Evolutionary conservation across 176 grass and related monocot species (phyloP), one percentile per base, ranked within the genome.

Genomic region (Oryza glaberrima): DNA sequence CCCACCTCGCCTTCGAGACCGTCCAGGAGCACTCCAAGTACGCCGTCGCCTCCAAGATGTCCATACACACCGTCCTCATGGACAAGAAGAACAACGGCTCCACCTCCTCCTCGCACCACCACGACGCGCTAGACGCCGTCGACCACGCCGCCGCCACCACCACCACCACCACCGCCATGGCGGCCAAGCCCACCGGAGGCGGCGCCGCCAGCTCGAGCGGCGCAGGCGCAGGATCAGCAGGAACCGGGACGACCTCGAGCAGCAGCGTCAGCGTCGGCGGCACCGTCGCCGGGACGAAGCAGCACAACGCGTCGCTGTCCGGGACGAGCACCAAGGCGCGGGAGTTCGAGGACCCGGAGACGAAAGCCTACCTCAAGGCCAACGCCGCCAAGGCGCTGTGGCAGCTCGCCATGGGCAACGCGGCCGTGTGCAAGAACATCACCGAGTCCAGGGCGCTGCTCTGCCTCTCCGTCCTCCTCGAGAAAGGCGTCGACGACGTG

Each of bases 21-120:
- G 90, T 95, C n/a, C 93, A 98, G 84, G 96, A 98, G 83, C 96
- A 98, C 84, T 92, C 87, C 89, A 95, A 94, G 78, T 95, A 98
- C 86, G 82, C 88, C 40, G 77, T 95, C 65, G 71, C 69, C 0
- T 86, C 92, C 45, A 82, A 52, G 26, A 78, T 94, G 85, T 94
- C 91, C 26, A 83, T 98, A 20, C 93, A 98, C 51, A 88, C 93
- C 22, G 93, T 94, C 3, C 30, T 98, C 47, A 86, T 97, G 83
- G 95, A 90, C 86, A 97, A 91, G 77, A 97, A 94, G 68, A 89
- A 76, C 84, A 89, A 4, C 35, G 19, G 13, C 35, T 15, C 68
- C 2, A 38, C 45, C 0, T 45, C 63, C 5, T 26, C 45, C 3
- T 46, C 78, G 56, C 68, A 70, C 15, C 68, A 70, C 15, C 34